Percentiles rank a stretch among this genome's conserved stretches.
Conservation (phyloP, 73 alveolate species). For the Symbiodinium natans region DNA sequence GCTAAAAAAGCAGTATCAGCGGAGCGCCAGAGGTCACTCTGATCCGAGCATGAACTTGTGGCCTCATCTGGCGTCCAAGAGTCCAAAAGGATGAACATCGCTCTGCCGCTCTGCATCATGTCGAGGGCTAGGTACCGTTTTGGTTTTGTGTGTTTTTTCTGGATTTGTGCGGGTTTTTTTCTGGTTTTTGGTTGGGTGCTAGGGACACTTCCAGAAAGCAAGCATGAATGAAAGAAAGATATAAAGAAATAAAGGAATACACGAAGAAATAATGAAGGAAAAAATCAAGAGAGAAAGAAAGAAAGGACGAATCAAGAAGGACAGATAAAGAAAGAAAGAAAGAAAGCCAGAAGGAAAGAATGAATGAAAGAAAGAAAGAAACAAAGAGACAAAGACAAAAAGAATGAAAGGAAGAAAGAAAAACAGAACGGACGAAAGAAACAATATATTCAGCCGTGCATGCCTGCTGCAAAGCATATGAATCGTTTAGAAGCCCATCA, state of each 20-base stretch:
- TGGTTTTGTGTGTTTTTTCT: background rate
- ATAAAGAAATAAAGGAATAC: background rate
- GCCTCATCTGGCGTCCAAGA: background rate
- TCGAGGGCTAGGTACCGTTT: background rate
- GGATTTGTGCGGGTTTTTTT: background rate
- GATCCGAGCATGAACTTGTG: background rate
- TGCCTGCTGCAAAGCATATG: no score
- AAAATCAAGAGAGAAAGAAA: background rate
- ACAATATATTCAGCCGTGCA: no score
- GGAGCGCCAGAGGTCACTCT: slow-evolving; percentile 42
- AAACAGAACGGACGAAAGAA: background rate
- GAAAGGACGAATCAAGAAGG: background rate
- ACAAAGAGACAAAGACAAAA: no score
- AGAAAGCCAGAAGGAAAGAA: background rate
- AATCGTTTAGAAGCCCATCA: no score
- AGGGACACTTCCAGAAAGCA: slow-evolving; percentile 44
- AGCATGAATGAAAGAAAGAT: background rate
- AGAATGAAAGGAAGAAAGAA: background rate
- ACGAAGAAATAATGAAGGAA: no score
- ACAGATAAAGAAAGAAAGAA: background rate
- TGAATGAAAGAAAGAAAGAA: background rate
- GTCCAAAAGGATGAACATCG: background rate
- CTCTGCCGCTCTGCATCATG: background rate
- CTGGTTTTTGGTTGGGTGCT: background rate
- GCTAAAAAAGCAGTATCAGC: background rate